Base-by-base conservation (phyloP, 306 rosid genomes). In the Quercus suber region DNA sequence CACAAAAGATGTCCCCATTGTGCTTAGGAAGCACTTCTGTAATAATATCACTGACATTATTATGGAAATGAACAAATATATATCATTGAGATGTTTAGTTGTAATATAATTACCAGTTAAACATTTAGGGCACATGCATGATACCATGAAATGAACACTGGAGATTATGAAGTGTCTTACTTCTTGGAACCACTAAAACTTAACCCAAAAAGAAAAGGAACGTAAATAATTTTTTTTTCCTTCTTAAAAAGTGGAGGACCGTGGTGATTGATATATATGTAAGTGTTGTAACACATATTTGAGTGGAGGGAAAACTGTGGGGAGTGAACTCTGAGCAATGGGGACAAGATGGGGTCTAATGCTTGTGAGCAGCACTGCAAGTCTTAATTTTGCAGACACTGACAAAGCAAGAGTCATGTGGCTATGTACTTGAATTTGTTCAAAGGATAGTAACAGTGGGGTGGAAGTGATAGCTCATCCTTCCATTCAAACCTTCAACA, bases 311-410 rank as follows among this genome's bases (percentile, higher is more conserved):
- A 78, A 81, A 69, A 75, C 69, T 71, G 73, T 58, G 9, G 68
- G 68, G 27, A 21, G 31, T 55, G 74, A 81, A 30, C 74, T 70
- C 77, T 74, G 84, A 76, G 80, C 79, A 17, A 76, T 53, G 80
- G 89, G 59, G 82, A 80, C 78, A 53, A 82, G 81, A 84, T 85
- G 85, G 96, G 93, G 86, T 80, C 88, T 81, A 75, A 74, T 30
- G 19, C 21, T 82, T 79, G 60, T 81, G 79, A 81, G 73, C 77
- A 33, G 83, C 69, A 84, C 28, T 81, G 63, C 25, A 30, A 82
- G 85, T 82, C 81, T 57, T 35, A 63, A 81, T 63, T 80, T 72
- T 37, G 13, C 69, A 23, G 72, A 76, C 84, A 81, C 84, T 58
- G 80, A 77, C 84, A 81, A 86, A 51, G 69, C 75, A 63, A 55